A percentile compares a stretch with the other conserved stretches of the same genome.
phyloP scores from a whole-genome alignment of 768 basidiomycete genomes.

The Leccinum sublutescens region DNA sequence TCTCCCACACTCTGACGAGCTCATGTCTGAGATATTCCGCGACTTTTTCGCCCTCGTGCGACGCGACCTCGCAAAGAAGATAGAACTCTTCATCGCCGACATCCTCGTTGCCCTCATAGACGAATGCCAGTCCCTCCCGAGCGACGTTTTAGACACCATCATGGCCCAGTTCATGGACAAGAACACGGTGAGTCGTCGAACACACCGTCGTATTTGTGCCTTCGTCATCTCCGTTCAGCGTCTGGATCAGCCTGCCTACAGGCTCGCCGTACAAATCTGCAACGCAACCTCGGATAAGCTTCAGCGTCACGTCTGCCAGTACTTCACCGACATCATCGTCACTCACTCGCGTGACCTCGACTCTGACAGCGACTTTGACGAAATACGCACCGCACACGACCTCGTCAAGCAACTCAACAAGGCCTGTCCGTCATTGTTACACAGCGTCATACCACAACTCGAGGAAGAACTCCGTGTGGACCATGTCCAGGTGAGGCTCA shows the following conservation, averaged over 20 bases:
- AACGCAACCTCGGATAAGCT: conserved; percentile 81
- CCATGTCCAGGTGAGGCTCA: conserved; percentile 62
- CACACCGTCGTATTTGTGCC: not conserved
- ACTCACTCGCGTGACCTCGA: conserved; percentile 55
- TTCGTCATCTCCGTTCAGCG: conserved; percentile 38
- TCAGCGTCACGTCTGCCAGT: conserved; percentile 84
- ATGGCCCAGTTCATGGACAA: conserved; percentile 86
- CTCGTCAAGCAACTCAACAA: conserved; percentile 82
- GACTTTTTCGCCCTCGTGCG: conserved; percentile 79
- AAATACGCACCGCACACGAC: conserved; percentile 75
- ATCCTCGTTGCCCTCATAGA: conserved; percentile 89
- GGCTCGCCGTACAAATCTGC: conserved; percentile 84
- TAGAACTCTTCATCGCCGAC: conserved; percentile 83
- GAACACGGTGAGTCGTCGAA: conserved; percentile 53
- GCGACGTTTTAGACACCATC: conserved; percentile 74
- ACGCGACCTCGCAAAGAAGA: conserved; percentile 73
- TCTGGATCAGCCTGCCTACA: conserved; percentile 71
- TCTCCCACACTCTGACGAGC: conserved; percentile 80
- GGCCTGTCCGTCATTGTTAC: conserved; percentile 76
- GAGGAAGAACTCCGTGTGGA: conserved; percentile 88
- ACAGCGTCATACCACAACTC: conserved; percentile 89
- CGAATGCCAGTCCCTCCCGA: conserved; percentile 75
- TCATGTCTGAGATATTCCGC: conserved; percentile 80
- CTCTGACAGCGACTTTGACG: conserved; percentile 52
- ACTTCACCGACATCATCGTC: conserved; percentile 89